Evolutionary conservation across 805 yeast species (phyloP), one percentile per base, ranked within the genome.

Genomic region (Wickerhamomyces subpelliculosus): DNA sequence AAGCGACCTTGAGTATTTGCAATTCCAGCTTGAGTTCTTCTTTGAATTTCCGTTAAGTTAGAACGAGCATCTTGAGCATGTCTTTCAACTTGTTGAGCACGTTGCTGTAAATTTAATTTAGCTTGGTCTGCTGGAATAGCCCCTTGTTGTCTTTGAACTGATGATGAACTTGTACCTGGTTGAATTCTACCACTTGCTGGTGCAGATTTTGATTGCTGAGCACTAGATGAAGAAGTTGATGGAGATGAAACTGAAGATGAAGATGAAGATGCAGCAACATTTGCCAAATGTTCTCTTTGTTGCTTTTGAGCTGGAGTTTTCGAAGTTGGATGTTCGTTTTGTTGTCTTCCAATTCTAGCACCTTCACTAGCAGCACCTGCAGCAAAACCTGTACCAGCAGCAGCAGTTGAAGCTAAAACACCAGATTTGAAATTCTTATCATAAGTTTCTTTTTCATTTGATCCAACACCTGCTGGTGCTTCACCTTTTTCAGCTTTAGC

Each of bases 391-490:
- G 39, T 38, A 35, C 44, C 38, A 13, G 40, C 38, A 21, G 44
- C 41, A 4, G 35, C 30, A 7, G 36, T 25, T 9, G 36, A 19
- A 11, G 39, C 39, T 3, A 14, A 5, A 10, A 35, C 31, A 9
- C 39, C 41, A 28, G 41, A 37, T 28, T 32, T 41, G 24, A 21
- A 38, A 27, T 42, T 42, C 11, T 34, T n/a, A n/a, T 36, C 39
- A 26, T 34, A 24, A 11, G 43, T n/a, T n/a, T n/a, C 24, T 16
- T 36, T 22, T 16, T 34, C 19, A 8, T 20, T 13, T 4, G 25
- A 20, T 13, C 33, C 16, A 22, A 14, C 29, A 11, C 36, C 36
- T 23, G 22, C 24, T 27, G 43, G 35, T 3, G 35, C 33, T 14
- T 19, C 23, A 26, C 17, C 22, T 7, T 12, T 3, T 8, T 21